Conservation (phyloP, 306 rosid species). For the Datisca glomerata region DNA sequence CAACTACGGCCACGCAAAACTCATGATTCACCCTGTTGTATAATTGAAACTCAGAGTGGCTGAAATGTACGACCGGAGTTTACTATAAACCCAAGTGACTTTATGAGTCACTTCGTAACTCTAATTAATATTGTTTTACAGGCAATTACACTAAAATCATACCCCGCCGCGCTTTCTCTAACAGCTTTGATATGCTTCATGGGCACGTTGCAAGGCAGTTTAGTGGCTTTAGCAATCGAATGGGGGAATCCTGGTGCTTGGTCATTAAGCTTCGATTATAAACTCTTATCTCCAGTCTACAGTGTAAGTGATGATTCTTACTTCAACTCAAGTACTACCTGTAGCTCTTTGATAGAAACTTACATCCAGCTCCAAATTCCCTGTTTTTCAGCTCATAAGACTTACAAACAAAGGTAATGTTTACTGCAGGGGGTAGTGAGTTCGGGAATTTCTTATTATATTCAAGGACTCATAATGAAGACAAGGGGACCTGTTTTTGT, state of each 20-base stretch:
- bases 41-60: too few species aligned
- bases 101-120: too few species aligned
- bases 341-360: neutral
- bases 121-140: too few species aligned
- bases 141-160: slow-evolving; percentile 39
- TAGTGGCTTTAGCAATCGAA: slow-evolving; percentile 28
- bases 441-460: slow-evolving; percentile 23
- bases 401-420: slow-evolving; percentile 7
- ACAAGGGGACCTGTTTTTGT: slow-evolving; percentile 44
- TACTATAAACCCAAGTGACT: too few species aligned
- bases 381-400: neutral
- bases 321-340: neutral
- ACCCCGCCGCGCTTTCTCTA: slow-evolving; percentile 42
- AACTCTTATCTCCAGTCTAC: slow-evolving; percentile 26
- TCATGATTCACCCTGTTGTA: too few species aligned
- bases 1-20: too few species aligned
- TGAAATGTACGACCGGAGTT: too few species aligned
- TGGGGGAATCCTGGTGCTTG: slow-evolving; percentile 35
- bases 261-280: slow-evolving; percentile 26
- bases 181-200: slow-evolving; percentile 35
- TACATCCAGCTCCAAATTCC: neutral
- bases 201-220: slow-evolving; percentile 22
- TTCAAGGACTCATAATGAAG: slow-evolving; percentile 38
- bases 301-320: slow-evolving; percentile 23
- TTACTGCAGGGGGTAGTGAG: slow-evolving; percentile 35